These are phyloP conservation scores for Lyophyllum decastes DNA, from an alignment of 768 basidiomycete species.

Conservation along the genomic window DNA sequence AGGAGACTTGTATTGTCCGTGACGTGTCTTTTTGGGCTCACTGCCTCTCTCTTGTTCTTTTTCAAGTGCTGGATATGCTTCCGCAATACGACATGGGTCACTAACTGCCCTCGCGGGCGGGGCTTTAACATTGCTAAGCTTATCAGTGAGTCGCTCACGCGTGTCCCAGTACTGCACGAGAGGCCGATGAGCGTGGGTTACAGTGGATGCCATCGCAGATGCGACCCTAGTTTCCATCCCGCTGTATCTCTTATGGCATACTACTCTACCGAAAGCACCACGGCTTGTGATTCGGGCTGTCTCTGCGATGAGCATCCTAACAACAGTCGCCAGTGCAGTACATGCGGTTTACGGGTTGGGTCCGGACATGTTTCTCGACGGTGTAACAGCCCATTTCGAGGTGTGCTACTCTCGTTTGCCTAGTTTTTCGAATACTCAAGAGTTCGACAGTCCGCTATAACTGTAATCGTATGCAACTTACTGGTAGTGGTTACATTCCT, in stretches of 20 bases:
- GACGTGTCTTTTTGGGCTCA: constrained; percentile 8
- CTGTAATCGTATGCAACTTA: constrained; percentile 19
- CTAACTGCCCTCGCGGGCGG: constrained; percentile 10
- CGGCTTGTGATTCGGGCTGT: constrained; percentile 18
- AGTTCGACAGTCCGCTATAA: neutral
- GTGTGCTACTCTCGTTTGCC: neutral
- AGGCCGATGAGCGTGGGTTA: neutral
- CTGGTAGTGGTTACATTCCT: constrained; percentile 19
- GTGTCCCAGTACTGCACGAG: neutral
- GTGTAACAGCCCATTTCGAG: constrained; percentile 17
- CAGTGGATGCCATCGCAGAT: constrained; percentile 16
- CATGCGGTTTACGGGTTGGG: constrained; percentile 13
- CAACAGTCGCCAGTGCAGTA: constrained; percentile 10
- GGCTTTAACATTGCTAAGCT: constrained; percentile 11
- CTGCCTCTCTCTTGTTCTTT: constrained; percentile 7
- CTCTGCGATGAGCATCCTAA: constrained; percentile 16
- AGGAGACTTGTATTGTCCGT: constrained; percentile 6
- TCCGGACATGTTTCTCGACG: constrained; percentile 5
- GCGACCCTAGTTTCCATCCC: constrained; percentile 8
- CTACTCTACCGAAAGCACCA: constrained; percentile 7
- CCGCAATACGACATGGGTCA: constrained; percentile 5
- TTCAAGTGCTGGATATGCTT: constrained; percentile 15
- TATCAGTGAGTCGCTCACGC: constrained; percentile 6
- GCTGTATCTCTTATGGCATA: constrained; percentile 9
- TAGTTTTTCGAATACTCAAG: neutral